A percentile compares a stretch with the other conserved stretches of the same genome.
Evolutionary conservation across 179 eudicot genomes (phyloP).

Genomic region (Actinidia chinensis): DNA sequence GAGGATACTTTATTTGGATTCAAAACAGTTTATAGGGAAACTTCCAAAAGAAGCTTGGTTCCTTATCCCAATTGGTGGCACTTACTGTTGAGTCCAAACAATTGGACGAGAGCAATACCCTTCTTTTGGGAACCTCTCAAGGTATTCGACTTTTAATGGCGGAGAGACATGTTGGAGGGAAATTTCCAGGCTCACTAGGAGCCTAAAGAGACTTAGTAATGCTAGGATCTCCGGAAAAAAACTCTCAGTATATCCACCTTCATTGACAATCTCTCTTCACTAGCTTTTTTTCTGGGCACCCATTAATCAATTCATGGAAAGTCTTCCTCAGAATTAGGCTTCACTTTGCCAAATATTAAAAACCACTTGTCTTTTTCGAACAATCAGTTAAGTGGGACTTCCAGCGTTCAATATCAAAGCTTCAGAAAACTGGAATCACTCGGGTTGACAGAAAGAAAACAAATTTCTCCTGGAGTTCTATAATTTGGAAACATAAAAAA

Average conservation of each 20-base stretch:
- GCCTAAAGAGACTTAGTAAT: background rate
- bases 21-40: background rate
- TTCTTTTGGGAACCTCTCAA: background rate
- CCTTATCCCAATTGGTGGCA: background rate
- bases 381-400: constrained; percentile 14
- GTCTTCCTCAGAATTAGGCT: constrained; percentile 18
- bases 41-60: background rate
- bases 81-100: background rate
- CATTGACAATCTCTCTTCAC: constrained; percentile 13
- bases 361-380: background rate
- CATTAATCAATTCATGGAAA: constrained; percentile 11
- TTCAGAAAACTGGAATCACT: background rate
- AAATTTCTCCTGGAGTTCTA: background rate
- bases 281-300: background rate
- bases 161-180: background rate
- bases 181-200: background rate
- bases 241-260: constrained; percentile 13
- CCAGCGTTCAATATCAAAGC: constrained; percentile 16
- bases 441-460: background rate
- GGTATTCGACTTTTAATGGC: background rate
- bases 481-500: background rate
- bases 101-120: constrained; percentile 1
- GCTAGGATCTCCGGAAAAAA: background rate
- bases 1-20: background rate
- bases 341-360: constrained; percentile 11